A percentile compares a stretch with the other conserved stretches of the same genome.
Evolutionary conservation across 23 red algal species (phyloP).

Genomic region (Pyropia haitanensis): DNA sequence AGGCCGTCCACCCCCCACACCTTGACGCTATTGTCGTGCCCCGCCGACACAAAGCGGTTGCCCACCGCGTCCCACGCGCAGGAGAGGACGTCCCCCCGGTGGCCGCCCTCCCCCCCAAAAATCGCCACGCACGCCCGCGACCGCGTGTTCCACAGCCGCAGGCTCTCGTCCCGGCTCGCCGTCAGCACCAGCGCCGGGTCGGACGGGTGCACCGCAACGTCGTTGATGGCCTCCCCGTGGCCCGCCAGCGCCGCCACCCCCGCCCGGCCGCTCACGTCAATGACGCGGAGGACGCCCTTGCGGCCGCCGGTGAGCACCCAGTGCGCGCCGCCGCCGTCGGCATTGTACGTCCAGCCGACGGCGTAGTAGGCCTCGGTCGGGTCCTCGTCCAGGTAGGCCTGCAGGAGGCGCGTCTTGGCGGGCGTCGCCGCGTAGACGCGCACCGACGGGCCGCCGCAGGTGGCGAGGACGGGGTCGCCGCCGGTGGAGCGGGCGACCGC

Average conservation of each 20-base stretch:
- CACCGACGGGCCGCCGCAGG: conserved; percentile 14
- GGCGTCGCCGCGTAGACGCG: conserved; percentile 48
- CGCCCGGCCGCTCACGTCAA: conserved; percentile 28
- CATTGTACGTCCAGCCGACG: conserved; percentile 63
- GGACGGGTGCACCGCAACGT: conserved; percentile 53
- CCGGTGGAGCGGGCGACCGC: not conserved
- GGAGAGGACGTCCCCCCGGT: conserved; percentile 76
- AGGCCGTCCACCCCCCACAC: conserved; percentile 53
- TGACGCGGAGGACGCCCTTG: conserved; percentile 64
- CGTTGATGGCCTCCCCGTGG: conserved; percentile 69
- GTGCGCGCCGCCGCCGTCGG: conserved; percentile 34
- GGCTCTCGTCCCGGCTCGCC: conserved; percentile 74
- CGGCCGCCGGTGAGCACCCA: conserved; percentile 46
- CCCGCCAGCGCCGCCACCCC: conserved; percentile 48
- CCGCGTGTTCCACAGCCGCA: conserved; percentile 79
- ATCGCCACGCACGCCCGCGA: conserved; percentile 67
- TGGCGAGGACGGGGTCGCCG: not conserved
- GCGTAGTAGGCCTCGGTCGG: conserved; percentile 62
- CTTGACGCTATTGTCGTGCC: conserved; percentile 74
- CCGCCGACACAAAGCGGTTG: conserved; percentile 52
- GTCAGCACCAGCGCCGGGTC: conserved; percentile 60
- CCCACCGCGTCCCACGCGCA: conserved; percentile 57
- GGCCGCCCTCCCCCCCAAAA: conserved; percentile 80
- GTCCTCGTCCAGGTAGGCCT: conserved; percentile 46
- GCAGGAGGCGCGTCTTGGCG: conserved; percentile 21